Base-by-base conservation (phyloP, 2,329 filamentous ascomycete species). In the Sphaerulina vaccinii region DNA sequence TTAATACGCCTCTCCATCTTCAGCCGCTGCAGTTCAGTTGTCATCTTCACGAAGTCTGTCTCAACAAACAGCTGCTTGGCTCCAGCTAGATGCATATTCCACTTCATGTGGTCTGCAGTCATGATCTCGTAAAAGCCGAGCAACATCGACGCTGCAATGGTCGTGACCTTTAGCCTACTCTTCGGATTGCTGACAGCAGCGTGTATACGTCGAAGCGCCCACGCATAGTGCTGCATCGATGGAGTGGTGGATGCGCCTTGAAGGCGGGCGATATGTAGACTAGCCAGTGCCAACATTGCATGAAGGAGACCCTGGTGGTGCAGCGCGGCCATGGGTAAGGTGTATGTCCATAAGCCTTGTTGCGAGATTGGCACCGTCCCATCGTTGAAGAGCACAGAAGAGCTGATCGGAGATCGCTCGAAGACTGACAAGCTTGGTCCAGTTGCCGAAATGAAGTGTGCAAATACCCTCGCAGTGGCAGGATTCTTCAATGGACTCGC, bases 121-220 rank as follows among this genome's bases (percentile, higher is more conserved):
- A 92, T 93, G 15, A 96, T 88, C 68, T 97, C 93, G 64, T 95
- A 97, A 68, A 90, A 97, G 0, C 85, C 89, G 6, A 99, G 78
- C 6, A 97, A 75, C 29, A 96, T 75, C 0, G 89, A 90, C 2
- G 91, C 90, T 6, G 91, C 92, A n/a, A 97, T 75, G 0, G 90
- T 96, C 1, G 88, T 84, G 7, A 89, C 81, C 50, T 90, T 84
- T 7, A 85, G 83, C 47, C 90, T 83, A 62, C 84, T 83, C 39
- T 77, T 78, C 0, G 83, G 76, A 21, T 87, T 80, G 40, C 82
- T 82, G 22, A 97, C 86, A 41, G 87, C 87, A 60, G 82, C 84
- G 5, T 88, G 86, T 13, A 96, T 80, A 35, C 88, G 78, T 56
- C 90, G 85, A 40, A 96, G 75, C 8, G 91, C 86, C 60, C 91